Evolutionary conservation across 208 protist genomes (phyloP).

Genomic region (Leptomonas pyrrhocoris): DNA sequence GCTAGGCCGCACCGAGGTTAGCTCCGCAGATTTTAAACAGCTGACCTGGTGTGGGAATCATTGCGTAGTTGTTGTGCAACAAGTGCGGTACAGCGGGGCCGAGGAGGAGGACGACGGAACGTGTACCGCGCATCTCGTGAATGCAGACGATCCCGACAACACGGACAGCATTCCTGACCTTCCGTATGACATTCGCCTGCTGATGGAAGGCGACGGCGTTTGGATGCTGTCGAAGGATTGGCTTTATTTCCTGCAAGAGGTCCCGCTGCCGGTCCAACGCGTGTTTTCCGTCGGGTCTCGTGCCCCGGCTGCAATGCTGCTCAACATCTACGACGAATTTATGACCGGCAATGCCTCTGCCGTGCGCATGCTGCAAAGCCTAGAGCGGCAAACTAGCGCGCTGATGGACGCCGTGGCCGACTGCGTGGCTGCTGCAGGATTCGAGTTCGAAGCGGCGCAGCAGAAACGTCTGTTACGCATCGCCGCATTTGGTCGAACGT

Average conservation of each 20-base stretch:
- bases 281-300: conserved; percentile 80
- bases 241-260: conserved; percentile 78
- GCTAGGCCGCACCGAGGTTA: conserved; percentile 23
- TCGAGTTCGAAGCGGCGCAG: conserved; percentile 74
- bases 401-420: conserved; percentile 83
- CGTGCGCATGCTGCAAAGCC: conserved; percentile 68
- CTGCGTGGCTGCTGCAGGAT: conserved; percentile 89
- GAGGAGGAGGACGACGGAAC: conserved; percentile 32
- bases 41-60: conserved; percentile 65
- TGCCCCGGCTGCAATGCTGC: conserved; percentile 58
- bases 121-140: conserved; percentile 51
- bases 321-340: conserved; percentile 80
- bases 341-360: conserved; percentile 70
- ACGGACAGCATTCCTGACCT: conserved; percentile 67
- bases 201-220: conserved; percentile 69
- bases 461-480: conserved; percentile 91
- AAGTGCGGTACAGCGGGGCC: conserved; percentile 25
- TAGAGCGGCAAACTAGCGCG: conserved; percentile 46
- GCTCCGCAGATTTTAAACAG: conserved; percentile 33
- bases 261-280: conserved; percentile 43
- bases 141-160: conserved; percentile 46
- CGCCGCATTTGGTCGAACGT: conserved; percentile 94
- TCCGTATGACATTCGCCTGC: conserved; percentile 44
- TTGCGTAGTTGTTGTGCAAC: conserved; percentile 42
- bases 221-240: conserved; percentile 47